Base-by-base conservation (phyloP, 805 yeast species). In the Saccharomyces jurei region DNA sequence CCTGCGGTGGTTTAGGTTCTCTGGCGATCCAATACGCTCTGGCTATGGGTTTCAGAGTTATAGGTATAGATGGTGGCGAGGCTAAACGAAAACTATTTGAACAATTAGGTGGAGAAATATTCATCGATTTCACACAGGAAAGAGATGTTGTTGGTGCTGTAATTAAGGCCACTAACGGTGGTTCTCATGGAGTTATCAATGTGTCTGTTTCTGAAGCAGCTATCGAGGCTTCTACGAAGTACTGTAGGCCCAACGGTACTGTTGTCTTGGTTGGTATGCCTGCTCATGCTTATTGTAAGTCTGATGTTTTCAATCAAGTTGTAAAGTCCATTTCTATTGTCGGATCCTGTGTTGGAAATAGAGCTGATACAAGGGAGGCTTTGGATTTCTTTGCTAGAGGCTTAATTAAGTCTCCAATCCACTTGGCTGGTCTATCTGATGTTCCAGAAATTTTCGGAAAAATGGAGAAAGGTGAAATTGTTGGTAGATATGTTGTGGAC, bases 401-500 rank as follows among this genome's bases (percentile, higher is more conserved):
- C 58, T 74, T 82, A 68, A 84, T 86, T 69, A 77, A 79, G 70
- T 80, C 88, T 59, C 87, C 89, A 63, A 83, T 87, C 75, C 81
- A 81, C 76, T 68, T 89, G 71, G 89, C 83, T 52, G 89, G 90
- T 55, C 78, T 88, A 65, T 81, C 89, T 55, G 82, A 83, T 66
- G 77, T 87, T 64, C 82, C 87, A 60, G 71, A 70, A 54, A 85
- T 89, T 60, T 89, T 79, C 77, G 78, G 81, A 62, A 77, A 81
- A 71, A 89, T 89, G 96, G 86, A 80, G 72, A 78, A 82, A 74
- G 95, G 95, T 67, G 81, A 86, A 77, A 84, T 89, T 67, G 81
- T 84, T 62, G 96, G 96, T 70, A 82, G 96, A 75, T 84, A 84
- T 72, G 96, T 89, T 56, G 84, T 89, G 64, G 96, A 89, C 78